Evolutionary conservation across 768 basidiomycete genomes (phyloP).

Genomic region (Boletus rubroflammeus): DNA sequence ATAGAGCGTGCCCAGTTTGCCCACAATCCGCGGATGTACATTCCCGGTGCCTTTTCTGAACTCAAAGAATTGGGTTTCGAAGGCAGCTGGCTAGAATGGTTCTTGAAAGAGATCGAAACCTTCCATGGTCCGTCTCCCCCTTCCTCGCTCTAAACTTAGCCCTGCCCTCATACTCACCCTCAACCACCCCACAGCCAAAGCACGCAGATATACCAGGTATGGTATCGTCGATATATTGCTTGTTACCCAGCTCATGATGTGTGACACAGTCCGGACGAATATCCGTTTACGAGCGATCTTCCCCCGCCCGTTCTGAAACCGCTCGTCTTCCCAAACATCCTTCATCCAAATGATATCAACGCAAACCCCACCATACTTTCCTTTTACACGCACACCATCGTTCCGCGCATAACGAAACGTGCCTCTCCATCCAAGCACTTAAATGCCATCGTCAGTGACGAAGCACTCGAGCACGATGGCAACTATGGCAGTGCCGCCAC

Average conservation of each 20-base stretch:
- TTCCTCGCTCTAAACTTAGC: background rate
- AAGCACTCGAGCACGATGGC: slow-evolving; percentile 86
- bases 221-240: slow-evolving; percentile 3
- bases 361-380: slow-evolving; percentile 81
- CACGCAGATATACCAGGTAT: slow-evolving; percentile 90
- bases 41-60: slow-evolving; percentile 73
- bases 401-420: slow-evolving; percentile 80
- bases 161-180: background rate
- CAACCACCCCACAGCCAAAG: slow-evolving; percentile 64
- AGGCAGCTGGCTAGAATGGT: slow-evolving; percentile 97
- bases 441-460: slow-evolving; percentile 60
- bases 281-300: slow-evolving; percentile 84
- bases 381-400: slow-evolving; percentile 86
- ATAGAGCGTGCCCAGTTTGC: slow-evolving; percentile 98
- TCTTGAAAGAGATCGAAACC: slow-evolving; percentile 88
- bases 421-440: slow-evolving; percentile 66
- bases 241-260: background rate
- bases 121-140: slow-evolving; percentile 80
- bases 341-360: slow-evolving; percentile 78
- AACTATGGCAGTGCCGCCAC: slow-evolving; percentile 97
- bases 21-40: slow-evolving; percentile 87
- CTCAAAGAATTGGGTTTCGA: slow-evolving; percentile 68
- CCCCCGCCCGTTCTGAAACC: slow-evolving; percentile 79
- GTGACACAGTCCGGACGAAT: slow-evolving; percentile 87
- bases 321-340: slow-evolving; percentile 68